Evolutionary conservation across 345 rosid species (phyloP).

Genomic region (Raphanus sativus): DNA sequence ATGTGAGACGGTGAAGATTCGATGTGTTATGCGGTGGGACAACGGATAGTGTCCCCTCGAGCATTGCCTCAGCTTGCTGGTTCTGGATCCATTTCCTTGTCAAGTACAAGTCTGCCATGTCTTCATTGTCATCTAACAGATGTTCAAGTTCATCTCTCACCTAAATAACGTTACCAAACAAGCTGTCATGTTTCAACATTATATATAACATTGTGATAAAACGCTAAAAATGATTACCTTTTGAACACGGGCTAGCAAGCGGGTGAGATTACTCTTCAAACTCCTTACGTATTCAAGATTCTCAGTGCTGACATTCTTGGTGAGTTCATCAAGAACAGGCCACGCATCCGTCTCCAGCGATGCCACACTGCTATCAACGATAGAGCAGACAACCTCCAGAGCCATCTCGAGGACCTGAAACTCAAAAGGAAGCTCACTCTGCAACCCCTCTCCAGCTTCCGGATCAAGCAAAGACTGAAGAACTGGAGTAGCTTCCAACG

Average conservation of each 20-base stretch:
- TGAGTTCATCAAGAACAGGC: not conserved
- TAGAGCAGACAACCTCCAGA: not conserved
- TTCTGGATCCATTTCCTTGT: conserved; percentile 75
- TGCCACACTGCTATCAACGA: not conserved
- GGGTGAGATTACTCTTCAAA: not conserved
- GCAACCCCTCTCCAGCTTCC: not conserved
- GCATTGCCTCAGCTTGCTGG: conserved; percentile 68
- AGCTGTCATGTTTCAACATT: no score
- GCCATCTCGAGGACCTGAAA: not conserved
- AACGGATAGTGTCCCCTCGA: conserved; percentile 39
- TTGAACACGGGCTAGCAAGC: not conserved
- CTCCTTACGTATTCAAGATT: not conserved
- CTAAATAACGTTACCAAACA: conserved; percentile 38
- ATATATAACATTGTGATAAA: no score
- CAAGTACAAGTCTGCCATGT: conserved; percentile 79
- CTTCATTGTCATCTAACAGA: conserved; percentile 80
- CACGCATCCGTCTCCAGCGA: not conserved
- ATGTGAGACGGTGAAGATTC: conserved; percentile 47
- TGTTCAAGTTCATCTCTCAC: conserved; percentile 94
- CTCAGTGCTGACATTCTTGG: not conserved
- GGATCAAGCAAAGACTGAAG: not conserved
- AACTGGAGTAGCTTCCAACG: not conserved
- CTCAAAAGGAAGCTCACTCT: not conserved
- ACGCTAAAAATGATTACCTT: not conserved
- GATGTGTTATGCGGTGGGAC: conserved; percentile 10